These are phyloP conservation scores for Castanea mollissima DNA, from an alignment of 306 rosid genomes.

Conservation along the genomic window DNA sequence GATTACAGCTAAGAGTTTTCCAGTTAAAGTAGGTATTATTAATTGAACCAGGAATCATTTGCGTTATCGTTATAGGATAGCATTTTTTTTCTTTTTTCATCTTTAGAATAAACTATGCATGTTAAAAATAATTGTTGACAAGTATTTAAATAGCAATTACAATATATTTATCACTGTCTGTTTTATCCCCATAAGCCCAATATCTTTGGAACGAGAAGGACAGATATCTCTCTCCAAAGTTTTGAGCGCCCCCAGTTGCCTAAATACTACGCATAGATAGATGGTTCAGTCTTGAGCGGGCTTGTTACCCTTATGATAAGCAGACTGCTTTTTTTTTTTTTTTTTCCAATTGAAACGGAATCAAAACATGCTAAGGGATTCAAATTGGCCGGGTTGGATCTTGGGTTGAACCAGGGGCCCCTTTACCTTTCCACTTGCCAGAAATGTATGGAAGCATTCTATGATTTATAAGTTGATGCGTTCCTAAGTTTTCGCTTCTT, in stretches of 20 bases:
- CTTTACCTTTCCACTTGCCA: not conserved
- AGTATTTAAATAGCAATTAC: not conserved
- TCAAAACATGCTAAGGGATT: not conserved
- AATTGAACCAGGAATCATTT: constrained; percentile 6
- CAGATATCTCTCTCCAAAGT: not conserved
- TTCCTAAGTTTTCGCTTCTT: not conserved
- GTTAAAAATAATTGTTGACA: not conserved
- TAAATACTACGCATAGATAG: not conserved
- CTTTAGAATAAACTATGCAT: too few relatives aligned
- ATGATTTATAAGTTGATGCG: constrained; percentile 1
- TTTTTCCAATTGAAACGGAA: not conserved
- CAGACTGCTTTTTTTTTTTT: not conserved
- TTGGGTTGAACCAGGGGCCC: not conserved
- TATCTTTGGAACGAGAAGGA: not conserved
- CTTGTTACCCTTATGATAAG: not conserved
- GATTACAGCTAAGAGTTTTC: not conserved
- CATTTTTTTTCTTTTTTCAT: too few relatives aligned
- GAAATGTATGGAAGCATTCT: not conserved
- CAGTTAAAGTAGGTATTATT: not conserved
- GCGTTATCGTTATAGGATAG: not conserved
- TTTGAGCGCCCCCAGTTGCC: not conserved
- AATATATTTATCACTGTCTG: not conserved
- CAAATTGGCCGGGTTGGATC: not conserved
- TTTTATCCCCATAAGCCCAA: not conserved
- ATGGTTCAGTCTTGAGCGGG: not conserved